Conservation (phyloP, 2,329 filamentous ascomycete species). For the Xylaria sp. region DNA sequence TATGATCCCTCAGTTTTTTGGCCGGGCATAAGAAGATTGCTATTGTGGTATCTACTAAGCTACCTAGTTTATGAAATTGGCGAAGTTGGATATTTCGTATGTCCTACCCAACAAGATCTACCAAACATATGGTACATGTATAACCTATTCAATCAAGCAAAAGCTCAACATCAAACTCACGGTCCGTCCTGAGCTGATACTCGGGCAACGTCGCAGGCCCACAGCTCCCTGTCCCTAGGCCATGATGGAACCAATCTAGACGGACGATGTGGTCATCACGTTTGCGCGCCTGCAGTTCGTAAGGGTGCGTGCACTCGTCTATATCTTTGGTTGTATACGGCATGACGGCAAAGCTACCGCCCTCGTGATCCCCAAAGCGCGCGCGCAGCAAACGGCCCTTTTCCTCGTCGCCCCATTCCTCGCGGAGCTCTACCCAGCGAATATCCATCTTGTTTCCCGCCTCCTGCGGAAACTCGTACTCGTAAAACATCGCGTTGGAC, state of each 20-base stretch:
- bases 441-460: constrained; percentile 72
- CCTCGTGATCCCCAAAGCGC: constrained; percentile 58
- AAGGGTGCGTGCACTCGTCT: constrained; percentile 67
- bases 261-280: constrained; percentile 65
- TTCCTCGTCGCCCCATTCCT: constrained; percentile 47
- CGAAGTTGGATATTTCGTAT: background rate
- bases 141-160: constrained; percentile 54
- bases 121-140: background rate
- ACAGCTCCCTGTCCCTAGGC: constrained; percentile 70
- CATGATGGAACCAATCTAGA: constrained; percentile 71
- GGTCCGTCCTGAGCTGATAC: constrained; percentile 58
- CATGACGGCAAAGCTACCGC: constrained; percentile 66
- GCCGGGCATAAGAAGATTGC: background rate
- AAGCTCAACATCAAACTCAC: constrained; percentile 58
- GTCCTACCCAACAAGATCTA: background rate
- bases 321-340: constrained; percentile 66
- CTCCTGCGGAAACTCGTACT: constrained; percentile 77
- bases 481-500: constrained; percentile 65
- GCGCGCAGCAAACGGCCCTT: constrained; percentile 55
- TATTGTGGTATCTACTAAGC: background rate
- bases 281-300: constrained; percentile 64
- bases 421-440: constrained; percentile 65
- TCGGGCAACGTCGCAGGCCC: constrained; percentile 65
- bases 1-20: background rate
- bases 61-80: background rate